phyloP scores from a whole-genome alignment of 2,329 filamentous ascomycete genomes.

The Cercospora sp. region DNA sequence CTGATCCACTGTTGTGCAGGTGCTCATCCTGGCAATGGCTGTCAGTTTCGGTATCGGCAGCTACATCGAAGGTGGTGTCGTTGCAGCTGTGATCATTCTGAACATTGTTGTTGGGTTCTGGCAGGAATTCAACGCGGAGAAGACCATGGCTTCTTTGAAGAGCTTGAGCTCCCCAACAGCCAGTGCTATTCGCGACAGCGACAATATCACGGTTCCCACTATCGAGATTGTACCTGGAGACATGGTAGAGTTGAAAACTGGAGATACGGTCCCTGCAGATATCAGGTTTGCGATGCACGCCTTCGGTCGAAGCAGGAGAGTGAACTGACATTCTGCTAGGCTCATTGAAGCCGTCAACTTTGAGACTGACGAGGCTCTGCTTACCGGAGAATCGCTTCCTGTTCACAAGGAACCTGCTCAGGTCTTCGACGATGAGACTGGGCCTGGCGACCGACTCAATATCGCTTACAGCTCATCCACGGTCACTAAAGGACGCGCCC shows the following conservation, averaged over 20 bases:
- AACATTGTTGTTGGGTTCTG: constrained; percentile 50
- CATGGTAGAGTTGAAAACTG: constrained; percentile 48
- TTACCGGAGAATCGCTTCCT: constrained; percentile 71
- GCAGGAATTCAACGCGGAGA: constrained; percentile 50
- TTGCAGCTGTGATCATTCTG: constrained; percentile 47
- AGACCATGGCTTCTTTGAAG: constrained; percentile 51
- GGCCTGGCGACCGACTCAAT: constrained; percentile 68
- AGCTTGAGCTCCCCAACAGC: constrained; percentile 50
- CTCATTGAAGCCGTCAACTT: constrained; percentile 44
- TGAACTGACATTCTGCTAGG: constrained; percentile 40
- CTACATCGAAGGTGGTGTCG: constrained; percentile 51
- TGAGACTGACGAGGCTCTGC: constrained; percentile 67
- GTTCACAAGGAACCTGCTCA: constrained; percentile 63
- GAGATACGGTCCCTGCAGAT: constrained; percentile 53
- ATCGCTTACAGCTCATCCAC: constrained; percentile 70
- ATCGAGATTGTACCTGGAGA: constrained; percentile 50
- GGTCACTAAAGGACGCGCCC: constrained; percentile 67
- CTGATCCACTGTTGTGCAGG: constrained; percentile 36
- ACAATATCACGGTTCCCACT: constrained; percentile 43
- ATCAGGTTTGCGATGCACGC: constrained; percentile 27
- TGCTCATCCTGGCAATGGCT: constrained; percentile 50
- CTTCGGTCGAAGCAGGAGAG: not conserved
- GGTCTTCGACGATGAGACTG: constrained; percentile 54
- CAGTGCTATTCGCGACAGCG: constrained; percentile 48
- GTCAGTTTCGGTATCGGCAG: constrained; percentile 49